Percentiles rank a stretch among this genome's conserved stretches.
phyloP scores from a whole-genome alignment of 768 basidiomycete genomes.

The Suillus tomentosus region DNA sequence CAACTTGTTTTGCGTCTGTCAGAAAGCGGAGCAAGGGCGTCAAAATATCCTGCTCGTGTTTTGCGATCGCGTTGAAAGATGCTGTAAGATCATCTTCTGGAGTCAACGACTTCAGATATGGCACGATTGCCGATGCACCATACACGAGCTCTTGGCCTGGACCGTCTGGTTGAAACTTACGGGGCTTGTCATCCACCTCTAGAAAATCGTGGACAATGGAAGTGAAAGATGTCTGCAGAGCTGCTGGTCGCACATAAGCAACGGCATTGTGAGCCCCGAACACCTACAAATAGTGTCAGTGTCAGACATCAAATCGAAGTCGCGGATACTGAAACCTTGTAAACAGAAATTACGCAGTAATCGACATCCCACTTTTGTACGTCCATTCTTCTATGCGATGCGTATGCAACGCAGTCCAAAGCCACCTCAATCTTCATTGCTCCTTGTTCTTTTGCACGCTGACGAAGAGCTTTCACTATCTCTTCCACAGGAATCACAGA shows the following conservation, averaged over 20 bases:
- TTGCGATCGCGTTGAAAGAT: conserved; percentile 58
- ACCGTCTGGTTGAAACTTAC: conserved; percentile 74
- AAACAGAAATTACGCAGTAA: conserved; percentile 69
- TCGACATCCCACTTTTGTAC: conserved; percentile 80
- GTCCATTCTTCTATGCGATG: conserved; percentile 70
- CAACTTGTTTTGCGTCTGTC: conserved; percentile 47
- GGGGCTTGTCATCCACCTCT: conserved; percentile 41
- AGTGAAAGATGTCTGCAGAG: conserved; percentile 51
- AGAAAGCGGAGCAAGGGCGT: conserved; percentile 58
- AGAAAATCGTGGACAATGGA: conserved; percentile 77
- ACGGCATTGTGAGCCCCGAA: conserved; percentile 75
- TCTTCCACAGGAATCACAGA: conserved; percentile 62
- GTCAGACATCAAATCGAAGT: not conserved
- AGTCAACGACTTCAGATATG: conserved; percentile 65
- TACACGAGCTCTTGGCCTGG: conserved; percentile 75
- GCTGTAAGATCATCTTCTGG: conserved; percentile 47
- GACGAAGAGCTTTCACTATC: conserved; percentile 51
- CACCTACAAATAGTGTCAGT: conserved; percentile 43
- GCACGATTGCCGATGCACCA: conserved; percentile 56
- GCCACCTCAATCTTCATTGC: conserved; percentile 63
- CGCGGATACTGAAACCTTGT: conserved; percentile 54
- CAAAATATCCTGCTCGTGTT: conserved; percentile 61
- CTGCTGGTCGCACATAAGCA: conserved; percentile 56
- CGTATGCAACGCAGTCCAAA: conserved; percentile 80
- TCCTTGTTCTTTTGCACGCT: conserved; percentile 52